Evolutionary conservation across 495 filamentous ascomycete genomes (phyloP).

Genomic region (Xylaria bambusicola): DNA sequence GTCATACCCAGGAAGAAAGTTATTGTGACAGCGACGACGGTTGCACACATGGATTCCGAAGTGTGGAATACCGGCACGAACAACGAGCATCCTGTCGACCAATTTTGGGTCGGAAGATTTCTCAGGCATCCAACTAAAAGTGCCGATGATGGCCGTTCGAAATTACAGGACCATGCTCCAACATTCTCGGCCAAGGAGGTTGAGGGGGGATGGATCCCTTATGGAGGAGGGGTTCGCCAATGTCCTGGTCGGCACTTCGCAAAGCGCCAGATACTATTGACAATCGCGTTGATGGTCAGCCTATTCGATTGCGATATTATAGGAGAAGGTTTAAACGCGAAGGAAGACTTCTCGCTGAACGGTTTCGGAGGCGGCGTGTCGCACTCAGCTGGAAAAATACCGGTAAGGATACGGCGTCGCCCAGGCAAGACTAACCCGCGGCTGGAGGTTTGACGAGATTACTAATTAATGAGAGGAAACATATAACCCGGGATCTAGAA

Average conservation of each 20-base stretch:
- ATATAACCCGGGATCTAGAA: too few species aligned
- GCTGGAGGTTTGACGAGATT: too few species aligned
- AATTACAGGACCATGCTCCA: slow-evolving; percentile 26
- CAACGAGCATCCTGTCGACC: slow-evolving; percentile 29
- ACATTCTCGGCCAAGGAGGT: slow-evolving; percentile 33
- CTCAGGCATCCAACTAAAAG: slow-evolving; percentile 22
- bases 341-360: slow-evolving; percentile 26
- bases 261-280: slow-evolving; percentile 35
- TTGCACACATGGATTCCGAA: slow-evolving; percentile 34
- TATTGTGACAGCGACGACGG: slow-evolving; percentile 27
- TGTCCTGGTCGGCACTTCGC: slow-evolving; percentile 39
- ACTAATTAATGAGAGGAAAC: too few species aligned
- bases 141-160: slow-evolving; percentile 18
- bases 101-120: slow-evolving; percentile 35
- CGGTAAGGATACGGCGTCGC: slow-evolving; percentile 12
- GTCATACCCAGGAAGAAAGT: slow-evolving; percentile 18
- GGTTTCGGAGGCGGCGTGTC: slow-evolving; percentile 29
- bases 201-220: slow-evolving; percentile 41
- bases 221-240: slow-evolving; percentile 32
- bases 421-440: too few species aligned
- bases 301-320: slow-evolving; percentile 36
- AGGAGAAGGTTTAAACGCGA: slow-evolving; percentile 17
- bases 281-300: slow-evolving; percentile 27
- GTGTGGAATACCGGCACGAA: slow-evolving; percentile 30
- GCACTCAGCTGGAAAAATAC: slow-evolving; percentile 21